Evolutionary conservation across 2,329 filamentous ascomycete species (phyloP), one percentile per base, ranked within the genome.

Genomic region (Alternaria gaisen): DNA sequence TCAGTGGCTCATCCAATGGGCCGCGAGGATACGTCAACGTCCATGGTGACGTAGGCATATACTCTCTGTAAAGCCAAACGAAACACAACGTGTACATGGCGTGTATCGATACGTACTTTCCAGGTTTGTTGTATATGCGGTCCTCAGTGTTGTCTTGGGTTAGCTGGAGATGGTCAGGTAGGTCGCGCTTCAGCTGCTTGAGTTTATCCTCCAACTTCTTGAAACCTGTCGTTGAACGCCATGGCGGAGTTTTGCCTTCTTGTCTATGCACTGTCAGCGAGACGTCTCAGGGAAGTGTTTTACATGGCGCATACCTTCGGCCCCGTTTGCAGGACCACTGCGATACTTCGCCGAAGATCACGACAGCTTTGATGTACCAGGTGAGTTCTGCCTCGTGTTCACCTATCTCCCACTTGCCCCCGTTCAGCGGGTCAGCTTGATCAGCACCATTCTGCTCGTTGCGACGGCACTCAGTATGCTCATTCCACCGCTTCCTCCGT

Each of bases 31-130:
- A 82, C 22, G 75, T 70, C 64, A 80, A 82, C 18, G 80, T 79
- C 44, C 90, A 80, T 2, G 89, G 87, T 16, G 90, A 83, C 69
- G 90, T 90, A 0, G 89, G 88, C 26, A 91, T 83, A 63, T 89
- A 91, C 72, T 91, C 88, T 63, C 89, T 83, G 69, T 91, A 87
- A 28, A 91, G 81, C 80, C 90, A 87, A 63, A 92, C 88, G 57
- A 85, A 83, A 72, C 88, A 91, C 2, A 91, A 80, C 2, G 86
- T 85, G 60, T 87, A 85, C 1, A 91, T 83, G 67, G 88, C 87
- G 69, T 92, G 90, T 56, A 92, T 79, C 4, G 90, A 83, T 10
- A 88, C 85, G 70, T 90, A 92, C 8, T 86, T 84, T 46, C 88
- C 88, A 2, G 86, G 87, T 42, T 87, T 84, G 56, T 87, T 84